Base-by-base conservation (phyloP, 176 grass and related monocot species). In the Pontederia crassipes region DNA sequence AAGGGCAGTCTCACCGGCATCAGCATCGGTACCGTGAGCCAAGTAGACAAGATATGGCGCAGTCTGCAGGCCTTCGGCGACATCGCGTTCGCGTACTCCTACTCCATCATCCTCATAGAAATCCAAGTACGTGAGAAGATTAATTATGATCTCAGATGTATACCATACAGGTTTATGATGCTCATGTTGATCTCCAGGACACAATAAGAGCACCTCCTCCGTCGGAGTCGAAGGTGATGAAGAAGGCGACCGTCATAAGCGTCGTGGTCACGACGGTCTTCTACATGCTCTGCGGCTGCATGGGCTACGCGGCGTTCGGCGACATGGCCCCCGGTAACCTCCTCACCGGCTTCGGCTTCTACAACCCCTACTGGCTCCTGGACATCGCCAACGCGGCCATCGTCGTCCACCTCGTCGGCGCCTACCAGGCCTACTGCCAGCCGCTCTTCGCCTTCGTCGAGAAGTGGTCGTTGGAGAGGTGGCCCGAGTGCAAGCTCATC, bases 391-490 rank as follows among this genome's bases (percentile, higher is more conserved):
- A 82, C 29, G 79, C 60, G 2, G 79, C 79, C 46, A 82, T 82
- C 57, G 79, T 76, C 17, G 26, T 82, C 68, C 79, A 82, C 17
- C 79, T 82, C 70, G 79, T 82, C 58, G 79, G 79, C 27, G 79
- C 79, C 53, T 82, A 82, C 64, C 79, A 82, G 72, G 79, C 76
- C 28, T 97, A 97, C 76, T 91, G 87, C 76, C 92, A 97, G 63
- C 87, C 92, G 4, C 79, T 97, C 0, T 97, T 91, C 75, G 87
- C 87, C 16, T 97, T 97, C 48, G 76, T 91, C 4, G 92, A 97
- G 81, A 97, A 85, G 54, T 88, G 92, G 92, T 83, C 83, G 24
- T 35, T 59, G 3, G 67, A 76, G 66, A 67, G 58, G 47, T 88
- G 92, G 92, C 92, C 87, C 1, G 67, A 97, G 13, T 87, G 67